Percentiles rank a stretch among this genome's conserved stretches.
phyloP scores from a whole-genome alignment of 192 early-diverging fungal genomes.

The Linnemannia zychae region DNA sequence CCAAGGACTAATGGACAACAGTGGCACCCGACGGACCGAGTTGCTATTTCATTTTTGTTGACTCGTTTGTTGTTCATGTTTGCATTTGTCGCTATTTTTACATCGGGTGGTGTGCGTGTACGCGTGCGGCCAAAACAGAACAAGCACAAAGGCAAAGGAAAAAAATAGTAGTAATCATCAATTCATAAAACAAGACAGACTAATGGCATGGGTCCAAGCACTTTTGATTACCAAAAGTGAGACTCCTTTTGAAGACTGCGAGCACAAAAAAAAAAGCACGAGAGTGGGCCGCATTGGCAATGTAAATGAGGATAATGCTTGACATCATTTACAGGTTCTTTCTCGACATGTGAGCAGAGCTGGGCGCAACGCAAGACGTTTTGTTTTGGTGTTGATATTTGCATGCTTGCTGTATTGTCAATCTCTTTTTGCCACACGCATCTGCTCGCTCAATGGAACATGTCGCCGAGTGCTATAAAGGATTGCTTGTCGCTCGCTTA shows the following conservation, averaged over 20 bases:
- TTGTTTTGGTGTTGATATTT: not conserved
- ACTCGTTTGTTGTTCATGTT: not conserved
- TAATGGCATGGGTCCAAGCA: not conserved
- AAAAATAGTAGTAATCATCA: not conserved
- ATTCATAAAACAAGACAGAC: not conserved
- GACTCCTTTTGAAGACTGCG: not conserved
- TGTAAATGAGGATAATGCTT: not conserved
- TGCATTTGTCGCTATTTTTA: not conserved
- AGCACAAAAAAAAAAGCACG: not conserved
- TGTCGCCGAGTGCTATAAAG: not conserved
- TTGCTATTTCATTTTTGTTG: too few relatives aligned
- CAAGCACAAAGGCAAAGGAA: not conserved
- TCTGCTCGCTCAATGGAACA: not conserved
- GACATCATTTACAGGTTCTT: not conserved
- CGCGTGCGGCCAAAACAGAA: not conserved
- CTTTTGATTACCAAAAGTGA: not conserved
- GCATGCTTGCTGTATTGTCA: not conserved
- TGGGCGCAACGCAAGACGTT: constrained; percentile 3
- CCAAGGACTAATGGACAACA: too few relatives aligned
- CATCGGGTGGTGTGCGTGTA: not conserved
- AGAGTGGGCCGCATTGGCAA: not conserved
- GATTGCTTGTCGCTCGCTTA: not conserved
- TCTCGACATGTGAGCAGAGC: not conserved
- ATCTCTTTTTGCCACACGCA: not conserved
- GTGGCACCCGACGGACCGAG: too few relatives aligned